phyloP scores from a whole-genome alignment of 2,329 filamentous ascomycete species.

The Fusarium dlaminii region DNA sequence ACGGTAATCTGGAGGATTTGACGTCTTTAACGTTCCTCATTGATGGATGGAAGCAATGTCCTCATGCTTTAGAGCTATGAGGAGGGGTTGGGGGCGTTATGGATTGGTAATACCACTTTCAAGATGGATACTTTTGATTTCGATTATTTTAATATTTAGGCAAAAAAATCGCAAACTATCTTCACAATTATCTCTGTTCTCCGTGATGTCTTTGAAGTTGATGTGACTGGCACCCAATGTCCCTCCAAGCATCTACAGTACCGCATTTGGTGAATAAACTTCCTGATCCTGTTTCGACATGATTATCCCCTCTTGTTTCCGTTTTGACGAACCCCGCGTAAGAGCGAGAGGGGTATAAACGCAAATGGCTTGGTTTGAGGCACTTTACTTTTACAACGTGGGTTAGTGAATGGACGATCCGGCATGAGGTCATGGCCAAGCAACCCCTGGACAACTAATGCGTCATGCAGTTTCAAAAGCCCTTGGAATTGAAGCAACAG shows the following conservation, averaged over 20 bases:
- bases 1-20: constrained; percentile 42
- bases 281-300: neutral
- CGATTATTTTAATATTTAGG: constrained; percentile 31
- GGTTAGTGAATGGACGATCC: constrained; percentile 25
- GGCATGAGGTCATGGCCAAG: constrained; percentile 40
- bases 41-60: constrained; percentile 26
- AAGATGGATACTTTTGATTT: constrained; percentile 26
- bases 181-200: neutral
- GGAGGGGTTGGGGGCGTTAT: constrained; percentile 33
- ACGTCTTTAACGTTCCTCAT: constrained; percentile 34
- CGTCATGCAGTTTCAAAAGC: constrained; percentile 37
- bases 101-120: constrained; percentile 31
- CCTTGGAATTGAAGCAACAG: neutral
- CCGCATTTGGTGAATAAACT: neutral
- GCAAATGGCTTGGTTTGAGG: constrained; percentile 28
- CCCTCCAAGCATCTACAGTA: too few relatives aligned
- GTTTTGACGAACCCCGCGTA: constrained; percentile 12
- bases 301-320: constrained; percentile 15
- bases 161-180: constrained; percentile 37
- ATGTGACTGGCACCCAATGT: neutral
- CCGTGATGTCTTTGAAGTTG: neutral
- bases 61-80: constrained; percentile 28
- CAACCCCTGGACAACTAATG: constrained; percentile 30
- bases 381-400: constrained; percentile 18
- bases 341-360: constrained; percentile 13